Conservation (phyloP, 2,329 filamentous ascomycete genomes). For the Beauveria asiatica region DNA sequence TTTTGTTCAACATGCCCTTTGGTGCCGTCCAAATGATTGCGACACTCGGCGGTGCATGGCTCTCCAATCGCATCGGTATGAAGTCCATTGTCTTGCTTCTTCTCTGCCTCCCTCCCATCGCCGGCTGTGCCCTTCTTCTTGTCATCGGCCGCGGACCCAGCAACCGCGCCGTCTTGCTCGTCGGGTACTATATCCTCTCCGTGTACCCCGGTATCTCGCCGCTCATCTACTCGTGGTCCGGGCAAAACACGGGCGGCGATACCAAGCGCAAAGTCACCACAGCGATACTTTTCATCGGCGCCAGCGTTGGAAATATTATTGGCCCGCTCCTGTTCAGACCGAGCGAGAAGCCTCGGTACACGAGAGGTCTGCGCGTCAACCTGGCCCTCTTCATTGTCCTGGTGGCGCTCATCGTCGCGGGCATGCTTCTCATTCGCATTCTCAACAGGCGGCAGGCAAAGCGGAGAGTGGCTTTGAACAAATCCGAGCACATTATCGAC, state of each 20-base stretch:
- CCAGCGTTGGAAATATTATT: conserved; percentile 56
- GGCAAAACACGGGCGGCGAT: conserved; percentile 54
- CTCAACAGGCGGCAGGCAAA: conserved; percentile 41
- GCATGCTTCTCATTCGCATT: conserved; percentile 30
- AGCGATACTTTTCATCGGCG: conserved; percentile 51
- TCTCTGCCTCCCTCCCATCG: conserved; percentile 48
- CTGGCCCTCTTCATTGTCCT: conserved; percentile 51
- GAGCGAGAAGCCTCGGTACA: conserved; percentile 48
- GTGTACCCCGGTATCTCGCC: conserved; percentile 50
- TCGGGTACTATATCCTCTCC: conserved; percentile 51
- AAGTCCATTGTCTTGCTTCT: conserved; percentile 47
- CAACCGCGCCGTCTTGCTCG: conserved; percentile 41
- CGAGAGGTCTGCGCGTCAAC: conserved; percentile 48
- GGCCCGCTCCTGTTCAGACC: conserved; percentile 52
- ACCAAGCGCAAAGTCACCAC: conserved; percentile 60
- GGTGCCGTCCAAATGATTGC: conserved; percentile 51
- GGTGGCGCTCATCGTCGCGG: conserved; percentile 33
- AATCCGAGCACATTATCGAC: conserved; percentile 44
- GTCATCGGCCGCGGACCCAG: conserved; percentile 34
- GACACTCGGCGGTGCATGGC: conserved; percentile 48
- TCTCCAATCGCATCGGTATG: conserved; percentile 44
- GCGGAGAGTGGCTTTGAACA: conserved; percentile 26
- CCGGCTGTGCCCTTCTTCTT: conserved; percentile 46
- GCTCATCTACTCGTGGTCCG: conserved; percentile 47
- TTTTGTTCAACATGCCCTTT: conserved; percentile 50